A percentile compares a stretch with the other conserved stretches of the same genome.
Conservation (phyloP, 1,284 basidiomycete species). For the Cystobasidium sp. region DNA sequence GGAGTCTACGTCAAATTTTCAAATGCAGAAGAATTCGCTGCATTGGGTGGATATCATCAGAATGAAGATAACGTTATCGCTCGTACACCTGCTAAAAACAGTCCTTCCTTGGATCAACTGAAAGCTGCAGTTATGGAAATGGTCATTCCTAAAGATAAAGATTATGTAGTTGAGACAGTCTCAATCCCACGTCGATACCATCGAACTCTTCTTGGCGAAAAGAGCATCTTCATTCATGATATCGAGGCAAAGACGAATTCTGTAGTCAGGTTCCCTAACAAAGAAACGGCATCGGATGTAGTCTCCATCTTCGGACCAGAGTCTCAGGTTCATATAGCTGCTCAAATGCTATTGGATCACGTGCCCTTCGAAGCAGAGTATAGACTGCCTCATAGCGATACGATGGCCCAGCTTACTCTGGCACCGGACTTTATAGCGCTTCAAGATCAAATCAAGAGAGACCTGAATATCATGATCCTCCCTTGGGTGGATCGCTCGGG, state of each 20-base stretch:
- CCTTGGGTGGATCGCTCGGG: constrained; percentile 55
- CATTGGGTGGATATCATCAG: constrained; percentile 91
- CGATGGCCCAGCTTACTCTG: constrained; percentile 69
- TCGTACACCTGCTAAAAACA: constrained; percentile 96
- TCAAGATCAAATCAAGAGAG: constrained; percentile 86
- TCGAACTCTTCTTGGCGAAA: constrained; percentile 90
- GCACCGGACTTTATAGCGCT: constrained; percentile 81
- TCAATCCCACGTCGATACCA: constrained; percentile 93
- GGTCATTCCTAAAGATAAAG: constrained; percentile 97
- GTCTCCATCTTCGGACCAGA: constrained; percentile 95
- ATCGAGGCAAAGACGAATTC: constrained; percentile 97
- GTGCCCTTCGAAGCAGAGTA: constrained; percentile 97
- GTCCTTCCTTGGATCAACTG: constrained; percentile 90
- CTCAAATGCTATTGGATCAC: constrained; percentile 85
- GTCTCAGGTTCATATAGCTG: constrained; percentile 93
- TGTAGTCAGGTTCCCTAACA: constrained; percentile 90
- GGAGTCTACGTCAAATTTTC: constrained; percentile 99
- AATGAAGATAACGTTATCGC: constrained; percentile 99
- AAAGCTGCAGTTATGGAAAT: constrained; percentile 98
- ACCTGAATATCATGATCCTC: constrained; percentile 83
- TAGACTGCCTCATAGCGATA: constrained; percentile 75
- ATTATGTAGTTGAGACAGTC: constrained; percentile 91
- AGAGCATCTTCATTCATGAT: constrained; percentile 94
- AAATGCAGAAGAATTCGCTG: constrained; percentile 96
- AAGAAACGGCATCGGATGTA: constrained; percentile 87